phyloP scores from a whole-genome alignment of 1,139 yeast genomes.

The Suhomyces maxii region DNA sequence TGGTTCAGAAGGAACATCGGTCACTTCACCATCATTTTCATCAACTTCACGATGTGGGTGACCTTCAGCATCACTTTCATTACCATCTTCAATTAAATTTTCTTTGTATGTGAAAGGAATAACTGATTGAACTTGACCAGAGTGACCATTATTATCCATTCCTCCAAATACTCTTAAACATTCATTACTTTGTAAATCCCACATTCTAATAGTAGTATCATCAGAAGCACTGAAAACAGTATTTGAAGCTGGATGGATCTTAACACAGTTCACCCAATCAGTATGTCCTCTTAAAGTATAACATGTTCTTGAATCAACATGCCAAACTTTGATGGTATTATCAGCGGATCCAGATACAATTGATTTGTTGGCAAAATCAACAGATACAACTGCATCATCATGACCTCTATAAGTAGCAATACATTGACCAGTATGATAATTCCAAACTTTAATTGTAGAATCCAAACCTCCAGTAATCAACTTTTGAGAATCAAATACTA shows the following conservation, averaged over 20 bases:
- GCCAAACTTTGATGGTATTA: slow-evolving; percentile 91
- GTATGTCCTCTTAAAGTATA: slow-evolving; percentile 90
- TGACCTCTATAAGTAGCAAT: slow-evolving; percentile 93
- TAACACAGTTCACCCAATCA: slow-evolving; percentile 89
- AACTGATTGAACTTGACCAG: slow-evolving; percentile 89
- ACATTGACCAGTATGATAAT: slow-evolving; percentile 90
- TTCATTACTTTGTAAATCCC: slow-evolving; percentile 83
- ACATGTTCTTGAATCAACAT: slow-evolving; percentile 89
- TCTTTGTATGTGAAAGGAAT: slow-evolving; percentile 74
- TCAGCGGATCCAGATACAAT: slow-evolving; percentile 95
- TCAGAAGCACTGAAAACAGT: slow-evolving; percentile 87
- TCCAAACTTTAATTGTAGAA: slow-evolving; percentile 92
- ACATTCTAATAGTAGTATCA: slow-evolving; percentile 89
- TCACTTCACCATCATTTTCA: slow-evolving; percentile 16
- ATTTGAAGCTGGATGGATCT: slow-evolving; percentile 74
- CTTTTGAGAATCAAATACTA: slow-evolving; percentile 84
- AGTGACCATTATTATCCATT: slow-evolving; percentile 65
- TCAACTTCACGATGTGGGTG: slow-evolving; percentile 4
- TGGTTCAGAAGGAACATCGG: slow-evolving; percentile 30
- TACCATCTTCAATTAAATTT: slow-evolving; percentile 42
- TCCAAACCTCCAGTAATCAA: slow-evolving; percentile 91
- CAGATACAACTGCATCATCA: slow-evolving; percentile 79
- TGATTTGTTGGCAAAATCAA: slow-evolving; percentile 74
- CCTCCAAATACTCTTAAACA: slow-evolving; percentile 81
- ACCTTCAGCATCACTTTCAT: slow-evolving; percentile 29